Percentiles rank a stretch among this genome's conserved stretches.
phyloP scores from a whole-genome alignment of 768 basidiomycete genomes.

The Gloeostereum incarnatum region DNA sequence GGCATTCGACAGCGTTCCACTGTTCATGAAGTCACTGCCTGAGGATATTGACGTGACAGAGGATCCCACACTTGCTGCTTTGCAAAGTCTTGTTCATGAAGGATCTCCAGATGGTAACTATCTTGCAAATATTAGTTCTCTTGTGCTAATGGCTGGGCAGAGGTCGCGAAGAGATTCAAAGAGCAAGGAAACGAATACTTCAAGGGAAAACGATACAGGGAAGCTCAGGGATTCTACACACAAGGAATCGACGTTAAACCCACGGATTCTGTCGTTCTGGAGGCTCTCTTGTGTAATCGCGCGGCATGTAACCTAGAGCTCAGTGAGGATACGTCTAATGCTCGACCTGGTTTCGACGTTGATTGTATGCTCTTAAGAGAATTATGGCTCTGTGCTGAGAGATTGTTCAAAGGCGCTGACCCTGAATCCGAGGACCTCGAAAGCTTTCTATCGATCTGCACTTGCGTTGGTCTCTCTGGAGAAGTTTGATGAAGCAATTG shows the following conservation, averaged over 20 bases:
- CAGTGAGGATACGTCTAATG: conserved; percentile 34
- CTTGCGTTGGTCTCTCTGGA: conserved; percentile 68
- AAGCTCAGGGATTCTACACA: conserved; percentile 85
- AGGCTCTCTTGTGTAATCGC: conserved; percentile 77
- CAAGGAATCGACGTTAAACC: conserved; percentile 86
- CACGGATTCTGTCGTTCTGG: conserved; percentile 42
- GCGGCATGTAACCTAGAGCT: conserved; percentile 92
- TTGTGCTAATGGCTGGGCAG: conserved; percentile 25
- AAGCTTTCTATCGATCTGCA: conserved; percentile 84
- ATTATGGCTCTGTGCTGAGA: conserved; percentile 77
- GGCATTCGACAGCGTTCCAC: conserved; percentile 57
- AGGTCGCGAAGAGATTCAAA: conserved; percentile 88
- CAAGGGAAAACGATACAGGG: conserved; percentile 75
- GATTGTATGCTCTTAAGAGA: conserved; percentile 41
- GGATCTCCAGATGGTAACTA: conserved; percentile 90
- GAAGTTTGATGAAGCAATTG: conserved; percentile 71
- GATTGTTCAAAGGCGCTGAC: conserved; percentile 73
- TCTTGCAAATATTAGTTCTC: conserved; percentile 6
- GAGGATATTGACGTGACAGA: conserved; percentile 47
- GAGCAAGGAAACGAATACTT: conserved; percentile 95
- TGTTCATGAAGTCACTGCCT: conserved; percentile 91
- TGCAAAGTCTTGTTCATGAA: conserved; percentile 81
- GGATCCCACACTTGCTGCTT: conserved; percentile 63
- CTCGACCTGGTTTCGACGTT: too few species aligned
- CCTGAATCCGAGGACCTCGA: conserved; percentile 57